Conservation (phyloP, 129 eudicot species). For the Chrysanthemum seticuspe region DNA sequence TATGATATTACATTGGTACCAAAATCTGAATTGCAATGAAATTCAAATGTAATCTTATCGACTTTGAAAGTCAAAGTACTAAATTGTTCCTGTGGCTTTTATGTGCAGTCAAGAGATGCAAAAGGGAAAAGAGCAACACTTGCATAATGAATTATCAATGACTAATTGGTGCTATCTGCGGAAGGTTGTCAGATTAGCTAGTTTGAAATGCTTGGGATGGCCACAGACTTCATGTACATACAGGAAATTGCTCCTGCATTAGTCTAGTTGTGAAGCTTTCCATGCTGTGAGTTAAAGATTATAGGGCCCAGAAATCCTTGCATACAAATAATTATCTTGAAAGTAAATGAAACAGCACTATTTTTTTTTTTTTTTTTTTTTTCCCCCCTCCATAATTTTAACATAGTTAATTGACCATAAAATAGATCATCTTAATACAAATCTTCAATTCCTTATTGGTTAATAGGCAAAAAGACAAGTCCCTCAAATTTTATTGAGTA, state of each 20-base stretch:
- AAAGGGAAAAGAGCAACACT: conserved; percentile 85
- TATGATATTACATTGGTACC: conserved; percentile 9
- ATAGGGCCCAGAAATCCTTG: neutral
- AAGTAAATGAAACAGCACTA: neutral
- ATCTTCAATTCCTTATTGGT: too few relatives aligned
- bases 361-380: too few relatives aligned
- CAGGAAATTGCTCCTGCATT: neutral
- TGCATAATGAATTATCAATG: conserved; percentile 40
- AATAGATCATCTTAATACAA: too few relatives aligned
- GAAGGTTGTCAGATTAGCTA: neutral
- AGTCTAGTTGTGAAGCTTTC: neutral
- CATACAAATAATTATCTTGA: neutral
- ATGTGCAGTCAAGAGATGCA: conserved; percentile 69
- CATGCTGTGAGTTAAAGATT: neutral
- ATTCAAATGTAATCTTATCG: conserved; percentile 10
- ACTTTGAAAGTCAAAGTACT: conserved; percentile 7
- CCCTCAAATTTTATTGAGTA: too few relatives aligned
- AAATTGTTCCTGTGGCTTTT: neutral
- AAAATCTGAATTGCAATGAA: neutral
- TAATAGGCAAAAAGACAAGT: too few relatives aligned
- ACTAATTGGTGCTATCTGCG: neutral
- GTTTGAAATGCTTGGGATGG: neutral
- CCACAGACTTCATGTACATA: conserved; percentile 8
- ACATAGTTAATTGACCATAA: too few relatives aligned
- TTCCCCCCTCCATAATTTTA: too few relatives aligned